Evolutionary conservation across 441 rosid genomes (phyloP), one percentile per base, ranked within the genome.

Genomic region (Geranium incanum): DNA sequence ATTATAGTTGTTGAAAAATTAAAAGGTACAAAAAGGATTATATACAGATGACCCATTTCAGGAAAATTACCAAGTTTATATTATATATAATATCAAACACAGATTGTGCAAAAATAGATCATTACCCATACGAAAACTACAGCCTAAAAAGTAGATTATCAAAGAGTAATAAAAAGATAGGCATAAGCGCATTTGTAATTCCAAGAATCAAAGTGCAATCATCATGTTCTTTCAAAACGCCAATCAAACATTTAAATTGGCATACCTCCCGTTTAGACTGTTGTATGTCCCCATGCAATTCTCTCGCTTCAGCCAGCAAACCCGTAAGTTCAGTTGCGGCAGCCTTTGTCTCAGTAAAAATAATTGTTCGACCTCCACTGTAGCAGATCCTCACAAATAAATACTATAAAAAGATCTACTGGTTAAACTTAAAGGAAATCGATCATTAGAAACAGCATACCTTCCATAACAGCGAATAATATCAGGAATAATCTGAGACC

Each of bases 341-440:
- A 69, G 89, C 93, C 81, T 88, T 89, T 62, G 89, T 92, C 81
- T 95, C 96, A 0, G 98, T 87, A 78, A 95, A 95, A 67, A 92
- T 86, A 79, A 95, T 95, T 60, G 91, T 88, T 21, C 91, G 91
- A 33, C 98, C 99, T 60, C 98, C 98, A 78, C 96, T 95, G 84
- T 69, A 86, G 52, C 67, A 76, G 57, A 78, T 73, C 36, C 36
- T 4, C 36, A 21, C 33, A 21, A 8, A 60, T 8, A 0, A 45
- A 9, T 45, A 45, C 2, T 5, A 8, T 8, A 11, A n/a, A 11
- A 45, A 21, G 3, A 19, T 7, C 11, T 18, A 60, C 28, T 60
- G 11, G 19, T 50, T 13, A 60, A 2, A 60, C n/a, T n/a, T n/a
- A n/a, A n/a, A n/a, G 33, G 21, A 15, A 57, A 57, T 8, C 3